Base-by-base conservation (phyloP, 208 protist species). In the Wallacemonas sp. region DNA sequence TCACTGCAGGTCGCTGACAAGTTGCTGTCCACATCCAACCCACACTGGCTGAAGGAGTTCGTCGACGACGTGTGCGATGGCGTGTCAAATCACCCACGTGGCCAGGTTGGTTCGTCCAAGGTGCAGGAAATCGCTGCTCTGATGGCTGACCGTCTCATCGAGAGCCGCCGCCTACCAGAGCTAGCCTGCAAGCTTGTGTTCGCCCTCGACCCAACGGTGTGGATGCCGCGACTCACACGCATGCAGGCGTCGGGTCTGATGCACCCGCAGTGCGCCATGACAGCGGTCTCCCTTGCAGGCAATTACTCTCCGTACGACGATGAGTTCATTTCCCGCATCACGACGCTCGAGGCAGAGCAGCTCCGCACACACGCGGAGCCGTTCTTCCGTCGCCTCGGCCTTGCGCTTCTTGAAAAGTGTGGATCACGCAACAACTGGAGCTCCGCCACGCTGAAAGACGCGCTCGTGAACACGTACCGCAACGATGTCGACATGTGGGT, bases 401-500 rank as follows among this genome's bases (percentile, higher is more conserved):
- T 78, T 38, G 70, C 33, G 4, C 36, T 72, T 24, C 48, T 78
- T 33, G 14, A 71, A 23, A 29, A 21, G 1, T 1, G 14, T 3
- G 14, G 34, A 6, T 12, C 9, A 2, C 14, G 32, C 0, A 3
- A 61, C 0, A 66, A 60, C 2, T 78, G 72, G 72, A 61, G 17
- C 5, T 32, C 44, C 1, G 58, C 44, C 19, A 46, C 57, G 0
- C 38, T n/a, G 17, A 12, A 26, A 17, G 4, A 23, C 11, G 30
- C 24, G 2, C 48, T 60, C 19, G 30, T 72, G 19, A 41, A 4
- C 16, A 17, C 26, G 17, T 78, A 78, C 44, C 21, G 23, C 32
- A 16, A 34, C 0, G 72, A 78, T 33, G 23, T 1, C 14, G 65
- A 78, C 44, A 8, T 55, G 48, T 78, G 72, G 65, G 72, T 78